Conservation (phyloP, 495 filamentous ascomycete genomes). For the Penicillium cinerascens region DNA sequence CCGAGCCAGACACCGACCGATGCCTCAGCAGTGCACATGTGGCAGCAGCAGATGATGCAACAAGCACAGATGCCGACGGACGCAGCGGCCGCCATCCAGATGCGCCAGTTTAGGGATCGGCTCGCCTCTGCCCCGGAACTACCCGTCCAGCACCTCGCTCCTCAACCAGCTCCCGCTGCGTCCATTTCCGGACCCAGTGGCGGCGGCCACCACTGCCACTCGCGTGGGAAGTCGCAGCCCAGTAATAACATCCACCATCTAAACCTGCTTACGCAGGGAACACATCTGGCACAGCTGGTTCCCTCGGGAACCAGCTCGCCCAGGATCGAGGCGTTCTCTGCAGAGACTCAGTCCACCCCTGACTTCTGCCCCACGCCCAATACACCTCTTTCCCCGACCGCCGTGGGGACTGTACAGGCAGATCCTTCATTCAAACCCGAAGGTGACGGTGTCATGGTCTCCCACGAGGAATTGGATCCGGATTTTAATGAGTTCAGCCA, state of each 20-base stretch:
- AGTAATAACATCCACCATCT: conserved; percentile 21
- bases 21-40: conserved; percentile 24
- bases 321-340: conserved; percentile 20
- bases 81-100: conserved; percentile 20
- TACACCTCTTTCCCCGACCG: conserved; percentile 34
- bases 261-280: conserved; percentile 25
- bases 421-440: conserved; percentile 11
- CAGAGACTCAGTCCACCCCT: conserved; percentile 34
- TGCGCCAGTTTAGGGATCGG: conserved; percentile 39
- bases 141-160: conserved; percentile 22
- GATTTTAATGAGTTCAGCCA: conserved; percentile 39
- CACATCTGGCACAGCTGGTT: conserved; percentile 15
- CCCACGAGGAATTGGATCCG: conserved; percentile 27
- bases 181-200: conserved; percentile 20
- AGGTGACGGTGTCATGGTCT: conserved; percentile 21
- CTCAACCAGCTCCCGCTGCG: conserved; percentile 8
- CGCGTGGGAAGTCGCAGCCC: conserved; percentile 28
- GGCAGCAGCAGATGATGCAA: conserved; percentile 35
- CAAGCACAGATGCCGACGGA: conserved; percentile 22
- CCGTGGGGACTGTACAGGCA: conserved; percentile 6
- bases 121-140: conserved; percentile 39
- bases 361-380: conserved; percentile 39
- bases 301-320: conserved; percentile 21
- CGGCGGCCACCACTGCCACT: conserved; percentile 23
- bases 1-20: conserved; percentile 23